phyloP scores from a whole-genome alignment of 345 rosid species.

The Punica granatum region DNA sequence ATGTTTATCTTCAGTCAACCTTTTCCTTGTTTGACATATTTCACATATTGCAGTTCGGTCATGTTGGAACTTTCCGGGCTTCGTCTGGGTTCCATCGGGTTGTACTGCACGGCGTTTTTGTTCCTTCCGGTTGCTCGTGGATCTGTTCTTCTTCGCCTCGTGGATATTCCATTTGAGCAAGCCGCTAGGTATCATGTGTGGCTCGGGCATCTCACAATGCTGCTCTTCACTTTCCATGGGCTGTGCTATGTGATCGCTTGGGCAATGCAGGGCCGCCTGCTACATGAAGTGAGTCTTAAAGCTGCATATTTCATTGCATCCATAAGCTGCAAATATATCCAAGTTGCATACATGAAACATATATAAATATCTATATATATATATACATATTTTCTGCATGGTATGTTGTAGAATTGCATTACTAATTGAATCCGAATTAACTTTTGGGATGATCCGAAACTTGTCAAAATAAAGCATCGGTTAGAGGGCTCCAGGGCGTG shows the following conservation, averaged over 20 bases:
- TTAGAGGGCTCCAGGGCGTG: too few relatives aligned
- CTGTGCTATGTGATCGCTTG: constrained; percentile 50
- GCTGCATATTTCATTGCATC: neutral
- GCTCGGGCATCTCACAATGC: constrained; percentile 86
- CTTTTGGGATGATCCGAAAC: too few relatives aligned
- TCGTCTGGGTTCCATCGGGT: constrained; percentile 64
- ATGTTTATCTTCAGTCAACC: neutral
- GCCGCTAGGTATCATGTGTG: constrained; percentile 87
- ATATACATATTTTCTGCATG: too few relatives aligned
- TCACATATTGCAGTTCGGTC: constrained; percentile 21
- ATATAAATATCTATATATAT: too few relatives aligned
- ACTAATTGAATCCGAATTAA: too few relatives aligned
- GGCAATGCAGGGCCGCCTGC: constrained; percentile 49
- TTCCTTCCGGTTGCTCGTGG: constrained; percentile 87
- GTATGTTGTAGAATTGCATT: too few relatives aligned
- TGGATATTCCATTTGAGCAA: constrained; percentile 86
- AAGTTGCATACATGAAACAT: too few relatives aligned
- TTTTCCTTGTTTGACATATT: neutral
- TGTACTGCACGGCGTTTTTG: constrained; percentile 57
- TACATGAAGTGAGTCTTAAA: constrained; percentile 39
- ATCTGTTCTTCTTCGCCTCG: constrained; percentile 68
- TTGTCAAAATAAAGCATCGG: too few relatives aligned
- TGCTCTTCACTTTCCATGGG: constrained; percentile 74
- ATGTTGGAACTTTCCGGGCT: constrained; percentile 45
- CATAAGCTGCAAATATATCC: neutral